These are phyloP conservation scores for Tricholoma sp. DNA, from an alignment of 768 basidiomycete genomes.

Conservation along the genomic window DNA sequence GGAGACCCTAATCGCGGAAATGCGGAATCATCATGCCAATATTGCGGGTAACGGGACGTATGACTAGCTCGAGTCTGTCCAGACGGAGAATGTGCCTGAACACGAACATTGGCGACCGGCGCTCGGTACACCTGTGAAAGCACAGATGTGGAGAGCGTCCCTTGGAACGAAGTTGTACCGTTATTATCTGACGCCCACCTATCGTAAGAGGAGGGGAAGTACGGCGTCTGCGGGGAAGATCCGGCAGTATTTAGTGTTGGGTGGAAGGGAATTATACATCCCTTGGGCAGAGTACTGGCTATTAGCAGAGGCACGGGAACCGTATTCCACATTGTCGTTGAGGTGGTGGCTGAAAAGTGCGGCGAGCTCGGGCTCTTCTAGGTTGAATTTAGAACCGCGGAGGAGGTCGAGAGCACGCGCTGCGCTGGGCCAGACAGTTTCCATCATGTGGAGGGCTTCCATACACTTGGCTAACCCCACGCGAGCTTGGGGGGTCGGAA, in stretches of 20 bases:
- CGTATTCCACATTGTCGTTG: no score
- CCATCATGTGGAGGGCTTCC: no score
- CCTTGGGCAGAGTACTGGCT: no score
- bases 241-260: background rate
- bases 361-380: slow-evolving; percentile 17
- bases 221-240: background rate
- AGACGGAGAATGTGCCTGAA: slow-evolving; percentile 2
- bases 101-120: slow-evolving; percentile 1
- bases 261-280: no score
- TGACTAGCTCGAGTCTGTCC: slow-evolving; percentile 16
- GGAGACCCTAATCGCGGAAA: slow-evolving; percentile 44
- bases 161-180: slow-evolving; percentile 29
- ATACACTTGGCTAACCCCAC: no score
- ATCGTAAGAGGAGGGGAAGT: slow-evolving; percentile 28
- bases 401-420: slow-evolving; percentile 70
- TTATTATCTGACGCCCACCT: slow-evolving; percentile 36
- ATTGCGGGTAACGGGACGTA: slow-evolving; percentile 41
- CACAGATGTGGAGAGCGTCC: slow-evolving; percentile 62
- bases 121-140: slow-evolving; percentile 60
- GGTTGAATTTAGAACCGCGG: slow-evolving; percentile 50
- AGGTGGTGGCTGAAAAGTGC: slow-evolving; percentile 14
- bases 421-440: slow-evolving; percentile 72
- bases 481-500: slow-evolving; percentile 41
- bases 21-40: slow-evolving; percentile 51
- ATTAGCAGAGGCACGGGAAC: no score